Evolutionary conservation across 768 basidiomycete species (phyloP), one percentile per base, ranked within the genome.

Genomic region (Rhizopogon rudus): DNA sequence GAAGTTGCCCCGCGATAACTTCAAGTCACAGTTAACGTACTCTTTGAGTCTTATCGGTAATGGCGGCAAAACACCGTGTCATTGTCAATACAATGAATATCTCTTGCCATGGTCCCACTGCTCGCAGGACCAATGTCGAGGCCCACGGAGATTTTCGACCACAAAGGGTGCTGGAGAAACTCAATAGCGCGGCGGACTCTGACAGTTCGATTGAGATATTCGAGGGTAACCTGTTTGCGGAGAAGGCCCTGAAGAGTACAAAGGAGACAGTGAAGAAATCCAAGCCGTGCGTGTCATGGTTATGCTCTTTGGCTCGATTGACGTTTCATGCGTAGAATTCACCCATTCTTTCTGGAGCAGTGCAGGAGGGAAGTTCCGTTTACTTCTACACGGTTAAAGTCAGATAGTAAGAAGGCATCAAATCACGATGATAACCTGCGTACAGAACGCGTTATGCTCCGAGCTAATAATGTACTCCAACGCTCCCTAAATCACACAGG

Each of bases 151-250:
- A 33, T 20, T 48, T 17, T 14, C 33, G 3, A 5, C 17, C 46
- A 48, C 35, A 6, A 14, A 22, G 20, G 6, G 48, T 20, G 5
- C 10, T 37, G 9, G 9, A n/a, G 52, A 12, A 28, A 42, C 33
- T 44, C 49, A 22, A 22, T 14, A 58, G 68, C 56, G 57, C 61
- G 37, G 56, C 59, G 13, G 59, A 57, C 12, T 54, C 66, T 22
- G 68, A 71, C 40, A 68, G 63, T 60, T 70, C 68, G 25, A 60
- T 70, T 39, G 70, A 71, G 55, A 68, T 70, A 37, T 35, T 65
- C 40, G 68, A 70, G 7, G 68, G 57, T 22, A 54, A 49, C 59
- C 28, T 52, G 41, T 16, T 49, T 37, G 13, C 55, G 53, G 20
- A 28, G 43, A 44, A 54, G 7, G 42, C 17, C 31, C 55, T 59